Evolutionary conservation across 1,284 basidiomycete species (phyloP).

Genomic region (Trametes versicolor): DNA sequence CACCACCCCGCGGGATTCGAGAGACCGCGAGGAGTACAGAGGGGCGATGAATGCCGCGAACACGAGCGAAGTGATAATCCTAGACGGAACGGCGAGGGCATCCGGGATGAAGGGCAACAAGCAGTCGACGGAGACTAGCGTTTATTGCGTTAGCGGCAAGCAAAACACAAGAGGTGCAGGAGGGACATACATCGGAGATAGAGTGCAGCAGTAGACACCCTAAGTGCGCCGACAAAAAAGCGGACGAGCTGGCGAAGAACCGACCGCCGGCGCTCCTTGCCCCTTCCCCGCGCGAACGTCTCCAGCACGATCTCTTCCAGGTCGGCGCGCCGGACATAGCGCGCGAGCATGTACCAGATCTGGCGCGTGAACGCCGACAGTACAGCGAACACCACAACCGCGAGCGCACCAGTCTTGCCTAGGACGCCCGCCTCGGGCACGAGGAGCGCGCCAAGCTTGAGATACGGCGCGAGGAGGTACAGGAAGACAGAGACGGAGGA

Average conservation of each 20-base stretch:
- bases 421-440: slow-evolving; percentile 58
- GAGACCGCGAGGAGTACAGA: slow-evolving; percentile 60
- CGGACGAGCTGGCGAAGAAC: slow-evolving; percentile 51
- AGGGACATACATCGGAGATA: slow-evolving; percentile 69
- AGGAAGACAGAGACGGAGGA: slow-evolving; percentile 67
- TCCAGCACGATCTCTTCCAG: slow-evolving; percentile 71
- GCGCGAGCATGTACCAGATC: slow-evolving; percentile 77
- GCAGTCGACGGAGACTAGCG: slow-evolving; percentile 61
- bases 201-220: slow-evolving; percentile 61
- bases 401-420: slow-evolving; percentile 59
- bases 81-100: slow-evolving; percentile 42
- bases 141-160: not conserved
- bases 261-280: slow-evolving; percentile 50
- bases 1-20: slow-evolving; percentile 60
- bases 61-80: slow-evolving; percentile 47
- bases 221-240: slow-evolving; percentile 53
- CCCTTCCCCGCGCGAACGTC: slow-evolving; percentile 64
- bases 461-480: slow-evolving; percentile 72
- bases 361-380: slow-evolving; percentile 71
- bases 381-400: slow-evolving; percentile 61
- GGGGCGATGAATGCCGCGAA: slow-evolving; percentile 57
- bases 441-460: slow-evolving; percentile 75
- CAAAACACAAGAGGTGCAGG: not conserved
- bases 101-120: slow-evolving; percentile 55
- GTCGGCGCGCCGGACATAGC: slow-evolving; percentile 70